Conservation (phyloP, 495 filamentous ascomycete species). For the Aspergillus avenaceus region DNA sequence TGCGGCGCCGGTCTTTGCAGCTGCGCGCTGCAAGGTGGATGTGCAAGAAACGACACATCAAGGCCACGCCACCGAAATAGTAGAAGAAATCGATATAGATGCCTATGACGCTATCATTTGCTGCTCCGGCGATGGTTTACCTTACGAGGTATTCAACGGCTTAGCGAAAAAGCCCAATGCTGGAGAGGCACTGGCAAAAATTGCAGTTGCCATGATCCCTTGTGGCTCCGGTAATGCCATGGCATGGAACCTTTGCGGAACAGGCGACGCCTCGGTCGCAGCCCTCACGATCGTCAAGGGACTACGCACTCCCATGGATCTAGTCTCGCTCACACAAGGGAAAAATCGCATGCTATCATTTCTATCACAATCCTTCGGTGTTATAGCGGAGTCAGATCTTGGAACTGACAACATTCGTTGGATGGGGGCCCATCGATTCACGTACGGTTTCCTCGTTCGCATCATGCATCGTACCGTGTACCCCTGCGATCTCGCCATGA, state of each 20-base stretch:
- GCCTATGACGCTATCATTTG: slow-evolving; percentile 79
- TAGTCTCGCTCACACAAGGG: slow-evolving; percentile 84
- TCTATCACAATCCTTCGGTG: slow-evolving; percentile 84
- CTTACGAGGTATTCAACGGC: slow-evolving; percentile 94
- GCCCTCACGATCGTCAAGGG: slow-evolving; percentile 84
- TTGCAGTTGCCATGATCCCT: slow-evolving; percentile 87
- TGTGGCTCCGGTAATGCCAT: slow-evolving; percentile 94
- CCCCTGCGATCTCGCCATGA: slow-evolving; percentile 84
- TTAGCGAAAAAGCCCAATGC: slow-evolving; percentile 73
- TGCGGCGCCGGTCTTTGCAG: slow-evolving; percentile 78
- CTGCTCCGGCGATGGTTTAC: slow-evolving; percentile 89
- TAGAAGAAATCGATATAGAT: slow-evolving; percentile 71
- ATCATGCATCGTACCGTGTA: slow-evolving; percentile 70
- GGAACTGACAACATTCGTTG: slow-evolving; percentile 87
- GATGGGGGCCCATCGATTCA: slow-evolving; percentile 85
- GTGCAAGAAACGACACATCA: slow-evolving; percentile 66
- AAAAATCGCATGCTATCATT: slow-evolving; percentile 72
- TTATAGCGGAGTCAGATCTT: slow-evolving; percentile 85
- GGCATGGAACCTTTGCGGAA: slow-evolving; percentile 85
- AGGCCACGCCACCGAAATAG: slow-evolving; percentile 78
- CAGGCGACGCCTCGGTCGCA: slow-evolving; percentile 67
- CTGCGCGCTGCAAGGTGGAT: slow-evolving; percentile 73
- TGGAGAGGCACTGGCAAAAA: slow-evolving; percentile 62
- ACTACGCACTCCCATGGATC: slow-evolving; percentile 71
- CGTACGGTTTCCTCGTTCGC: slow-evolving; percentile 71